phyloP scores from a whole-genome alignment of 495 filamentous ascomycete genomes.

The Elaphomyces granulatus region DNA sequence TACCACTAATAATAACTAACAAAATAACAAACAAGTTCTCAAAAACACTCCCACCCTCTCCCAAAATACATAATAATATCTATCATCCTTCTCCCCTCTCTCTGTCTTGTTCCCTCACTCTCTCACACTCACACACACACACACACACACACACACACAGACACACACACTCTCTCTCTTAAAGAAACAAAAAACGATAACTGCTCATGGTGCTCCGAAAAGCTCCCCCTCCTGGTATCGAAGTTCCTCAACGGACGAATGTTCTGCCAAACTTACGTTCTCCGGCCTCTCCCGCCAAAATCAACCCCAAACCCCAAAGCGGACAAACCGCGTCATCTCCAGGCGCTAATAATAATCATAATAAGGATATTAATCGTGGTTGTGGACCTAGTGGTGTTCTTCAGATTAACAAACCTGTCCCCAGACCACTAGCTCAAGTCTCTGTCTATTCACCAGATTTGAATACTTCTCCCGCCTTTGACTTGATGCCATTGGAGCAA shows the following conservation, averaged over 20 bases:
- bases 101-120: too few relatives aligned
- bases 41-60: too few relatives aligned
- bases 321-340: constrained; percentile 20
- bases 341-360: not conserved
- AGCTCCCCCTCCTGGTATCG: constrained; percentile 29
- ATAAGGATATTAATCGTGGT: too few relatives aligned
- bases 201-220: constrained; percentile 33
- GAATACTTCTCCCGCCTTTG: constrained; percentile 30
- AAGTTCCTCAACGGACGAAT: constrained; percentile 24
- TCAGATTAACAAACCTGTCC: constrained; percentile 6
- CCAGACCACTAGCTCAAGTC: constrained; percentile 20
- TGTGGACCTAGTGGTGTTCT: constrained; percentile 6
- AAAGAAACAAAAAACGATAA: too few relatives aligned
- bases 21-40: too few relatives aligned
- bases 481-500: constrained; percentile 31
- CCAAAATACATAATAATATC: too few relatives aligned
- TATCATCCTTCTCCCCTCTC: too few relatives aligned
- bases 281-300: constrained; percentile 16
- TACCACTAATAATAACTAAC: too few relatives aligned
- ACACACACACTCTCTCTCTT: too few relatives aligned
- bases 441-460: constrained; percentile 31
- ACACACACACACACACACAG: too few relatives aligned
- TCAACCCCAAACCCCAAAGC: too few relatives aligned
- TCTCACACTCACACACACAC: too few relatives aligned
- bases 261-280: constrained; percentile 16